Evolutionary conservation across 1,139 yeast genomes (phyloP).

Genomic region (Geotrichum fermentans): DNA sequence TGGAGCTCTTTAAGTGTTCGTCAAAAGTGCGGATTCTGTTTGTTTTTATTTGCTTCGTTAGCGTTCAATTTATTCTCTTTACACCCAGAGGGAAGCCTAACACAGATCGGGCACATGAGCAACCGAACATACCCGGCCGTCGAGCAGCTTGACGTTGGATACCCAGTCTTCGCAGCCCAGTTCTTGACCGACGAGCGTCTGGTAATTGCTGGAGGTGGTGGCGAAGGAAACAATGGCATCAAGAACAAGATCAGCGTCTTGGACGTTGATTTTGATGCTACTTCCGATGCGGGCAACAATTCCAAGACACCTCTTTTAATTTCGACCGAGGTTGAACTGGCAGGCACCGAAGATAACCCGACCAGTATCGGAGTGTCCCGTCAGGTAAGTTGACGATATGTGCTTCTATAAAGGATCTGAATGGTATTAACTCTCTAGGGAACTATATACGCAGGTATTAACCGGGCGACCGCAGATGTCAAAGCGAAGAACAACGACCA

Average conservation of each 20-base stretch:
- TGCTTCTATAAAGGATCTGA: neutral
- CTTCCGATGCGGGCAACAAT: neutral
- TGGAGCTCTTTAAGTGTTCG: no score
- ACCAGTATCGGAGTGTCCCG: conserved; percentile 33
- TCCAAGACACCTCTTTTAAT: conserved; percentile 19
- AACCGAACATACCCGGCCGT: neutral
- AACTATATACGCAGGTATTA: conserved; percentile 65
- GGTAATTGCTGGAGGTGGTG: conserved; percentile 89
- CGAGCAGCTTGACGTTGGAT: conserved; percentile 49
- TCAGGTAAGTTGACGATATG: conserved; percentile 18
- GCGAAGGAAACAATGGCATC: conserved; percentile 84
- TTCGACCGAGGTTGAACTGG: conserved; percentile 26
- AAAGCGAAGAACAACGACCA: conserved; percentile 64
- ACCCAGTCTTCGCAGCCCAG: conserved; percentile 76
- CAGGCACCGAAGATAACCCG: conserved; percentile 34
- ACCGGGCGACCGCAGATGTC: conserved; percentile 57
- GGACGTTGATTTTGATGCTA: conserved; percentile 20
- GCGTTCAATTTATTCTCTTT: no score
- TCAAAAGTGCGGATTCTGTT: no score
- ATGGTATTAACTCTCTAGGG: conserved; percentile 27
- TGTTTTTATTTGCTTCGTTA: no score
- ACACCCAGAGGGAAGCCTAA: no score
- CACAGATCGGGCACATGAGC: neutral
- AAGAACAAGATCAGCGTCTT: conserved; percentile 58
- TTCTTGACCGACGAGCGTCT: conserved; percentile 60